Conservation (phyloP, 148 eudicot genomes). For the Amaranthus cruentus region DNA sequence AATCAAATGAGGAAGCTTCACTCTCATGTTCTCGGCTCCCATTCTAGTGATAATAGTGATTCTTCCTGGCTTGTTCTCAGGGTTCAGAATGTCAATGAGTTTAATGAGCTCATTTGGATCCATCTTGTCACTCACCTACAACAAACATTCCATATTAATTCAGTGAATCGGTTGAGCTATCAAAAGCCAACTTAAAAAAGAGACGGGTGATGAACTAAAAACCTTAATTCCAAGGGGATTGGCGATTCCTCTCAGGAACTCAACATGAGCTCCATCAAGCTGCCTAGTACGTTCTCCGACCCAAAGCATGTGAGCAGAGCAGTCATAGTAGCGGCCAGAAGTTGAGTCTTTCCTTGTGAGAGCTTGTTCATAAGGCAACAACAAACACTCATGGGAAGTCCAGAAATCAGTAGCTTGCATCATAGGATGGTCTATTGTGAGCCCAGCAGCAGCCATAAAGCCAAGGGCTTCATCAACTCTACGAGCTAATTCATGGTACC, state of each 20-base stretch:
- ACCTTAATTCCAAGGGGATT: slow-evolving; percentile 98
- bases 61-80: slow-evolving; percentile 85
- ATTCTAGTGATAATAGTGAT: slow-evolving; percentile 83
- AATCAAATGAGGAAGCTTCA: slow-evolving; percentile 89
- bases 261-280: slow-evolving; percentile 93
- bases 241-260: slow-evolving; percentile 84
- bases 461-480: slow-evolving; percentile 95
- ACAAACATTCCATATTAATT: slow-evolving; percentile 1
- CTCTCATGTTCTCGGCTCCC: slow-evolving; percentile 99
- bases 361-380: slow-evolving; percentile 85
- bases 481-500: slow-evolving; percentile 86
- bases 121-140: slow-evolving; percentile 94
- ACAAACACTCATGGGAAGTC: slow-evolving; percentile 94
- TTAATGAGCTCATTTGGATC: slow-evolving; percentile 72
- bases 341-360: slow-evolving; percentile 88
- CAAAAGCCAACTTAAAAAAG: neutral
- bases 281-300: slow-evolving; percentile 94
- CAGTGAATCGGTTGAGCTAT: neutral
- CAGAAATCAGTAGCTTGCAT: slow-evolving; percentile 89
- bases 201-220: neutral
- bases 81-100: slow-evolving; percentile 83
- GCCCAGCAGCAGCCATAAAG: slow-evolving; percentile 95
- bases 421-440: slow-evolving; percentile 75
- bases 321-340: slow-evolving; percentile 77
- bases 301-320: slow-evolving; percentile 94